Conservation (phyloP, 805 yeast genomes). For the Wickerhamomyces xylosicus region DNA sequence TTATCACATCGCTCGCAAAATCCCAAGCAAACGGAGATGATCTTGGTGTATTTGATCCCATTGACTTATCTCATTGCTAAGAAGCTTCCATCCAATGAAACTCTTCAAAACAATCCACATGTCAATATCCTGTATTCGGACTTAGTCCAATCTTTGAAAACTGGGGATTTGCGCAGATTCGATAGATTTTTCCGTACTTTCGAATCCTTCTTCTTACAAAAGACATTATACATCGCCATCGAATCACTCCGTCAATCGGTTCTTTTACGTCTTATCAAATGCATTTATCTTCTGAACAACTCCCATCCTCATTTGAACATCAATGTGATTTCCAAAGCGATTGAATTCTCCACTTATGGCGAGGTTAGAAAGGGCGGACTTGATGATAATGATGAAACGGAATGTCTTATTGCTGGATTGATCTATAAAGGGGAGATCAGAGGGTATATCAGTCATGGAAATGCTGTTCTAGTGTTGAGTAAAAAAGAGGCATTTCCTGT, state of each 20-base stretch:
- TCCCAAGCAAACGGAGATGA: slow-evolving; percentile 21
- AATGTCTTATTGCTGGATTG: slow-evolving; percentile 58
- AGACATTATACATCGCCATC: slow-evolving; percentile 50
- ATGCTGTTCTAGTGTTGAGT: slow-evolving; percentile 64
- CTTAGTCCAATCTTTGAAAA: slow-evolving; percentile 19
- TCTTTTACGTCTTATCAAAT: slow-evolving; percentile 39
- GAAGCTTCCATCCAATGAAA: slow-evolving; percentile 31
- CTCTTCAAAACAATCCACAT: slow-evolving; percentile 32
- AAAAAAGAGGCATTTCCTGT: slow-evolving; percentile 64
- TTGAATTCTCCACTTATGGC: slow-evolving; percentile 24
- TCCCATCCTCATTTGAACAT: slow-evolving; percentile 24
- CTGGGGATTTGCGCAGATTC: slow-evolving; percentile 48
- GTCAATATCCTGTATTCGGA: slow-evolving; percentile 32
- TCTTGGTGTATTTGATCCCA: slow-evolving; percentile 56
- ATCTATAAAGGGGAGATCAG: slow-evolving; percentile 52
- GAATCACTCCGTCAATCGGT: slow-evolving; percentile 42
- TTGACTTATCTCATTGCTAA: slow-evolving; percentile 40
- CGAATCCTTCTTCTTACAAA: slow-evolving; percentile 41
- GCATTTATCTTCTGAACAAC: slow-evolving; percentile 16
- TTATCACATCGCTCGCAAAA: slow-evolving; percentile 7
- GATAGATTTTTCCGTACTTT: slow-evolving; percentile 33
- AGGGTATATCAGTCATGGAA: slow-evolving; percentile 76
- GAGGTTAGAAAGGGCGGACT: slow-evolving; percentile 7
- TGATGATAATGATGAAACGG: slow-evolving; percentile 40
- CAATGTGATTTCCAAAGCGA: slow-evolving; percentile 31